Conservation (phyloP, 2,329 filamentous ascomycete species). For the Dryadomyces sulphureus region DNA sequence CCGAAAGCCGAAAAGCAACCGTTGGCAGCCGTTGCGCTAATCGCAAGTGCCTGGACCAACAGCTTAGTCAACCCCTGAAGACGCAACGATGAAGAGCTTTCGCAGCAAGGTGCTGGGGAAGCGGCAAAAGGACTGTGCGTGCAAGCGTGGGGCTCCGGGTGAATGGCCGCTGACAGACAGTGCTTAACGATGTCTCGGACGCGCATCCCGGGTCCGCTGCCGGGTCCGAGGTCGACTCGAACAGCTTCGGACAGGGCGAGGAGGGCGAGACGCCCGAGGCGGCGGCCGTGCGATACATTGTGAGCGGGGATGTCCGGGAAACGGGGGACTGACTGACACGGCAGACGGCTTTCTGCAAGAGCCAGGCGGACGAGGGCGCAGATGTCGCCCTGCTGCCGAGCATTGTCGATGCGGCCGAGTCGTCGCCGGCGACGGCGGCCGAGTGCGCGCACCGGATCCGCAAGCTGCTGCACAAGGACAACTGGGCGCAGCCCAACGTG, state of each 20-base stretch:
- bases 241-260: not conserved
- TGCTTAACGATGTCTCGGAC: not conserved
- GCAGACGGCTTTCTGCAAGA: constrained; percentile 8
- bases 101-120: constrained; percentile 7
- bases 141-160: not conserved
- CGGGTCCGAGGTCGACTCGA: not conserved
- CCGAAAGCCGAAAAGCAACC: too few species aligned
- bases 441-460: constrained; percentile 70
- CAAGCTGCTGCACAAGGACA: constrained; percentile 65
- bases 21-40: too few species aligned
- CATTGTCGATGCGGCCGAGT: constrained; percentile 92
- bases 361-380: constrained; percentile 37
- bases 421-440: constrained; percentile 70
- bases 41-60: too few species aligned
- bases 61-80: not conserved
- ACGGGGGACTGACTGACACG: not conserved
- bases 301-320: not conserved
- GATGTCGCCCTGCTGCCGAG: constrained; percentile 85
- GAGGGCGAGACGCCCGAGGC: constrained; percentile 7
- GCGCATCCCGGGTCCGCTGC: not conserved
- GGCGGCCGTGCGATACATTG: constrained; percentile 7
- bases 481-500: constrained; percentile 47
- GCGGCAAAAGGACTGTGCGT: constrained; percentile 4
- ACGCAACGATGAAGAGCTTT: constrained; percentile 8
- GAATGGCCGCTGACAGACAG: not conserved